phyloP scores from a whole-genome alignment of 192 early-diverging fungal species.

The Podochytrium sp. region DNA sequence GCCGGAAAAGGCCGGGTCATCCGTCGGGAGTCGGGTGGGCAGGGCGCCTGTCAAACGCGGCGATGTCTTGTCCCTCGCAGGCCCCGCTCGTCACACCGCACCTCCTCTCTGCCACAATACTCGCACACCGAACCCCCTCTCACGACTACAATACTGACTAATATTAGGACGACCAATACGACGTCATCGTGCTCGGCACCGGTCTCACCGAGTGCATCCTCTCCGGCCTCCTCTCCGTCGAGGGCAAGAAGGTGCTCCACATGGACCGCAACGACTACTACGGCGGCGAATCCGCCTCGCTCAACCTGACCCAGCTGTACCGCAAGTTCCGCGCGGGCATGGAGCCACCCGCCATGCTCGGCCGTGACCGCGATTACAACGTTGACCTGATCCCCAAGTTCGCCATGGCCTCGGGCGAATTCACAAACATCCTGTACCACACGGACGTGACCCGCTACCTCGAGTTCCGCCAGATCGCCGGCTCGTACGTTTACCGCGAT shows the following conservation, averaged over 20 bases:
- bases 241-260: constrained; percentile 69
- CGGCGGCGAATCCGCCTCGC: constrained; percentile 88
- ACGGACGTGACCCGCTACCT: constrained; percentile 98
- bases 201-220: constrained; percentile 70
- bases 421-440: constrained; percentile 95
- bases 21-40: no score
- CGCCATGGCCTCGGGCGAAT: constrained; percentile 98
- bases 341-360: constrained; percentile 51
- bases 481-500: constrained; percentile 90
- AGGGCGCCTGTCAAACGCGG: no score
- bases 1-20: no score
- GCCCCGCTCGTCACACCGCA: no score
- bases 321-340: constrained; percentile 57
- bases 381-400: constrained; percentile 99
- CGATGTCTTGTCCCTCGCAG: no score
- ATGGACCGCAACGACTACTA: constrained; percentile 92
- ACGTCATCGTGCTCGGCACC: constrained; percentile 69
- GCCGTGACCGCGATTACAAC: constrained; percentile 86
- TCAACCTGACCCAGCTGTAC: constrained; percentile 91
- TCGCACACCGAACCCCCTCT: no score
- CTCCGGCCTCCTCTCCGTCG: constrained; percentile 65
- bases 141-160: no score
- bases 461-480: constrained; percentile 94
- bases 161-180: constrained; percentile 65
- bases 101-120: no score